These are phyloP conservation scores for Solanum hybrid DNA, from an alignment of 305 asterid genomes.

Conservation along the genomic window DNA sequence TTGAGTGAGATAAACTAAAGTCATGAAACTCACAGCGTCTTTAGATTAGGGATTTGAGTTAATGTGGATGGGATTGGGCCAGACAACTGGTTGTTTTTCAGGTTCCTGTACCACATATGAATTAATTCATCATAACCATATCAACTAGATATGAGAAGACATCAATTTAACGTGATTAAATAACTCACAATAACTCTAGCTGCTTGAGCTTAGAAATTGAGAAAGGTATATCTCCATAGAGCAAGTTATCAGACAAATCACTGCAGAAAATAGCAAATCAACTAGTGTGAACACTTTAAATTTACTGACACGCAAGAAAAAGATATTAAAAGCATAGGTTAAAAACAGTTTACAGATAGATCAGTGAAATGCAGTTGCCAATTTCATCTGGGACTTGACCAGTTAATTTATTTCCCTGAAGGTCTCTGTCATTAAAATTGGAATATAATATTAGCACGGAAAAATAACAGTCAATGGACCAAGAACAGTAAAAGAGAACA, in stretches of 20 bases:
- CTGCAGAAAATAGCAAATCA: slow-evolving; percentile 28
- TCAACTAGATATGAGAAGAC: too few species aligned
- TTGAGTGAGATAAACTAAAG: neutral
- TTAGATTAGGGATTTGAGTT: slow-evolving; percentile 89
- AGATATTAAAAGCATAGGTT: neutral
- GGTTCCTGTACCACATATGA: slow-evolving; percentile 30
- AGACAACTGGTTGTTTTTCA: slow-evolving; percentile 77
- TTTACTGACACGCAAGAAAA: neutral
- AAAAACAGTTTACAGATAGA: slow-evolving; percentile 37
- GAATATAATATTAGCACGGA: neutral
- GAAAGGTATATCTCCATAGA: slow-evolving; percentile 82
- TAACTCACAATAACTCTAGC: slow-evolving; percentile 79
- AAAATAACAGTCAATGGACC: neutral
- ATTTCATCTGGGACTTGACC: slow-evolving; percentile 95
- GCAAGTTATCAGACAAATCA: slow-evolving; percentile 77
- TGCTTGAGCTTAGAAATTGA: slow-evolving; percentile 86
- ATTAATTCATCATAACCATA: neutral
- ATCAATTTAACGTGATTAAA: neutral
- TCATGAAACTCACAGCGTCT: slow-evolving; percentile 60
- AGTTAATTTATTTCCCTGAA: slow-evolving; percentile 77
- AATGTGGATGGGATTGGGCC: slow-evolving; percentile 97
- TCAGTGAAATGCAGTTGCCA: slow-evolving; percentile 61
- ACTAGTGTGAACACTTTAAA: neutral
- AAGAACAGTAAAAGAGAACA: neutral
- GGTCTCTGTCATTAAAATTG: slow-evolving; percentile 43